Conservation (phyloP, 1,284 basidiomycete species). For the Ganoderma lingzhi region DNA sequence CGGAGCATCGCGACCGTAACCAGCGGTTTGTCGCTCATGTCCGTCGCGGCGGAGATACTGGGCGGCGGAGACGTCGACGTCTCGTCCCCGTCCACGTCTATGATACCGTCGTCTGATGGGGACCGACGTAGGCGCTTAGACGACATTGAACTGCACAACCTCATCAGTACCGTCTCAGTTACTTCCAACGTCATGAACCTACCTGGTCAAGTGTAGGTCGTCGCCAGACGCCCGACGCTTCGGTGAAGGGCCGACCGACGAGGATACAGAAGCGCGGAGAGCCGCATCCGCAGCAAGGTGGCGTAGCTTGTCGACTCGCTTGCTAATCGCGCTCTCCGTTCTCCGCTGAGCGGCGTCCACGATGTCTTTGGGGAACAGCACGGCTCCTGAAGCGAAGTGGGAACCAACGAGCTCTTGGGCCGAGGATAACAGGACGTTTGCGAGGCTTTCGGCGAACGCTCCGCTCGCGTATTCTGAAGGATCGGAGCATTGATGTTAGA, state of each 20-base stretch:
- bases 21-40: slow-evolving; percentile 41
- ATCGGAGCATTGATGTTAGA: neutral
- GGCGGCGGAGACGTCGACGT: slow-evolving; percentile 43
- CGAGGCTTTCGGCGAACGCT: slow-evolving; percentile 59
- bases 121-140: slow-evolving; percentile 40
- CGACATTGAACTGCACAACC: slow-evolving; percentile 27
- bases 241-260: slow-evolving; percentile 29
- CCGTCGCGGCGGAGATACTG: slow-evolving; percentile 45
- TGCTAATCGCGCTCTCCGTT: slow-evolving; percentile 29
- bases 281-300: slow-evolving; percentile 31
- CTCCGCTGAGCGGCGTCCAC: slow-evolving; percentile 41
- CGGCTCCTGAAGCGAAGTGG: slow-evolving; percentile 27
- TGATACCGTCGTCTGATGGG: slow-evolving; percentile 33
- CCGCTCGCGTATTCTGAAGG: slow-evolving; percentile 59
- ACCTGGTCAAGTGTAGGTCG: slow-evolving; percentile 31
- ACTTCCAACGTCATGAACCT: slow-evolving; percentile 6
- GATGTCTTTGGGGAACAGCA: slow-evolving; percentile 42
- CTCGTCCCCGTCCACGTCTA: slow-evolving; percentile 27
- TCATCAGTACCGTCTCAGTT: slow-evolving; percentile 3
- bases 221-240: slow-evolving; percentile 39
- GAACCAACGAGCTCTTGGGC: slow-evolving; percentile 42
- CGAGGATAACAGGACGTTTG: slow-evolving; percentile 49
- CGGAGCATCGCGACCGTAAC: slow-evolving; percentile 77
- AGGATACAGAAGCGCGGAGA: slow-evolving; percentile 18
- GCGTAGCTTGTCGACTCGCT: slow-evolving; percentile 29